Percentiles rank a stretch among this genome's conserved stretches.
Conservation (phyloP, 1,284 basidiomycete species). For the Athelia psychrophila region DNA sequence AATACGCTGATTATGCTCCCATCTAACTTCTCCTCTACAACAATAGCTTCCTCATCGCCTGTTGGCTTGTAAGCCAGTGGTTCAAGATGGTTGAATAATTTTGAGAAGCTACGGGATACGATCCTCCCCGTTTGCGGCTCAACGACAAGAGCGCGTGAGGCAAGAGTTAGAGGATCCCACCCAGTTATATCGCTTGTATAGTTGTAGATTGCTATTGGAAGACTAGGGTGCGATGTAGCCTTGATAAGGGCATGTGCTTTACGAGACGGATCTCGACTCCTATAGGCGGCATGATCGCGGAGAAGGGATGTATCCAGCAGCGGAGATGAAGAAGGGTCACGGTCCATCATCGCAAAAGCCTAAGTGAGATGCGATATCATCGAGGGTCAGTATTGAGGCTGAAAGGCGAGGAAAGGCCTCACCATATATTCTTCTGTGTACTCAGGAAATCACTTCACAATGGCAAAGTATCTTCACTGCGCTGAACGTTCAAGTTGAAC, state of each 20-base stretch:
- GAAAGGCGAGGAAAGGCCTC: too few relatives aligned
- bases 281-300: background rate
- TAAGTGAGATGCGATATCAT: too few relatives aligned
- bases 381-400: too few relatives aligned
- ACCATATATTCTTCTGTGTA: too few relatives aligned
- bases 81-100: slow-evolving; percentile 12
- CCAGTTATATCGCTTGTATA: slow-evolving; percentile 5
- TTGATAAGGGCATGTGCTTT: slow-evolving; percentile 9
- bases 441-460: too few relatives aligned
- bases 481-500: too few relatives aligned
- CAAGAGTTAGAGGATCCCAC: slow-evolving; percentile 7
- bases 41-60: slow-evolving; percentile 1
- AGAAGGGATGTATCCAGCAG: background rate
- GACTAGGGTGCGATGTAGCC: slow-evolving; percentile 6
- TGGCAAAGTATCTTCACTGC: too few relatives aligned
- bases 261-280: background rate
- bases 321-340: background rate
- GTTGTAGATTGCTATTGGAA: slow-evolving; percentile 10
- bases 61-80: slow-evolving; percentile 7
- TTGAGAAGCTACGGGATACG: slow-evolving; percentile 10
- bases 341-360: too few relatives aligned
- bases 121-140: slow-evolving; percentile 5
- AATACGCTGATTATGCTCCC: slow-evolving; percentile 12
- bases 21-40: slow-evolving; percentile 12
- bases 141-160: slow-evolving; percentile 7